Conservation (phyloP, 352 stramenopile species). For the Phytopythium cucurbitacearum region DNA sequence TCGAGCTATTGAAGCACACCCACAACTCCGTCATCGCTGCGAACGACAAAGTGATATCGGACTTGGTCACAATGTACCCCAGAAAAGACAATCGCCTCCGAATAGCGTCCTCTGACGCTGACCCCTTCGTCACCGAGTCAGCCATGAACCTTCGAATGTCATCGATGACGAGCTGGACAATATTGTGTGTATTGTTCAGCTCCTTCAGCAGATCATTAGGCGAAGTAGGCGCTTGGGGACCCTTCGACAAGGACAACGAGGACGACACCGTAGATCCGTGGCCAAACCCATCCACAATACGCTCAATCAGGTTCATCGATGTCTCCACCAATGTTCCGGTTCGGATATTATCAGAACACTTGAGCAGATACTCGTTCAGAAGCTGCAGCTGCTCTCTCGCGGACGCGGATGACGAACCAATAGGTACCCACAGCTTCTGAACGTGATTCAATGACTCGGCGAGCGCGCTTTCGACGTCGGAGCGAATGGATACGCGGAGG, state of each 20-base stretch:
- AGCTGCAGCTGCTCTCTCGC: slow-evolving; percentile 76
- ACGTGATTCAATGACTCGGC: slow-evolving; percentile 71
- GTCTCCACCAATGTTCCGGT: slow-evolving; percentile 47
- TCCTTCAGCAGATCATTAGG: slow-evolving; percentile 62
- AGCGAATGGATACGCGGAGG: slow-evolving; percentile 31
- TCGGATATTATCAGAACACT: slow-evolving; percentile 69
- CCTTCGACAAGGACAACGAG: slow-evolving; percentile 37
- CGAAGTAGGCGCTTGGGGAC: slow-evolving; percentile 23
- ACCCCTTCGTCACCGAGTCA: slow-evolving; percentile 6
- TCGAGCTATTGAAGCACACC: slow-evolving; percentile 37
- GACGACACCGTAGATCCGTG: slow-evolving; percentile 31
- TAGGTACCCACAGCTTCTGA: slow-evolving; percentile 54
- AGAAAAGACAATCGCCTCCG: slow-evolving; percentile 66
- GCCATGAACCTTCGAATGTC: slow-evolving; percentile 50
- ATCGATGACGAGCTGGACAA: slow-evolving; percentile 54
- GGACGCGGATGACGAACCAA: slow-evolving; percentile 34
- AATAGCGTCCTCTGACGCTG: slow-evolving; percentile 11
- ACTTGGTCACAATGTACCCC: slow-evolving; percentile 69
- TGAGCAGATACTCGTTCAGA: slow-evolving; percentile 64
- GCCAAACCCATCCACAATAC: slow-evolving; percentile 51
- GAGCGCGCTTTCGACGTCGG: slow-evolving; percentile 51
- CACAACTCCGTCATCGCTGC: slow-evolving; percentile 56
- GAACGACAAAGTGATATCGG: slow-evolving; percentile 63
- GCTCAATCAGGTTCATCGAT: slow-evolving; percentile 76
- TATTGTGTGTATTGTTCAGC: slow-evolving; percentile 51